These are phyloP conservation scores for Hydnomerulius pinastri DNA, from an alignment of 768 basidiomycete species.

Conservation along the genomic window DNA sequence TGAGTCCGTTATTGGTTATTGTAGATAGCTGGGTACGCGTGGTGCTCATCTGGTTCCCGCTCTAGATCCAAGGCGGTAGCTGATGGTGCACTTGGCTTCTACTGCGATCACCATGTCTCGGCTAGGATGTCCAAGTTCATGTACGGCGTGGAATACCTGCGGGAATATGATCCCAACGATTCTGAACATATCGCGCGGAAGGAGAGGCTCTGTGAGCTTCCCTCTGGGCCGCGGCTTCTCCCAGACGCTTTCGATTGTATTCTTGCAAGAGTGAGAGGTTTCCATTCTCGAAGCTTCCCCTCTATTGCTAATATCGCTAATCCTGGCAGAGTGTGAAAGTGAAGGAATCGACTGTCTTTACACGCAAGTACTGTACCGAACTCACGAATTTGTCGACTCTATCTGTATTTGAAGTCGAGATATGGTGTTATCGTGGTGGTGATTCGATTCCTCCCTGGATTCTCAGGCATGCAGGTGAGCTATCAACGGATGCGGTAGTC, in stretches of 20 bases:
- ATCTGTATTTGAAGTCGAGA: conserved; percentile 80
- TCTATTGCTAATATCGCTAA: conserved; percentile 10
- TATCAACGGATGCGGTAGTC: neutral
- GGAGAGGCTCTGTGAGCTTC: conserved; percentile 70
- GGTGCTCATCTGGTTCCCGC: conserved; percentile 3
- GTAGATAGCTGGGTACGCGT: neutral
- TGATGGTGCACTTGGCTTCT: conserved; percentile 82
- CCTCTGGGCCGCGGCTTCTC: conserved; percentile 74
- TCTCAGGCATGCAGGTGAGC: conserved; percentile 48
- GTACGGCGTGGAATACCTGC: conserved; percentile 81
- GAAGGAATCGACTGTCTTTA: conserved; percentile 80
- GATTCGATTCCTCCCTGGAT: conserved; percentile 76
- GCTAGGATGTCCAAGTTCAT: conserved; percentile 79
- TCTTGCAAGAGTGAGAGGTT: conserved; percentile 58
- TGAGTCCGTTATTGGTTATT: conserved; percentile 34
- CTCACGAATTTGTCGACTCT: conserved; percentile 74
- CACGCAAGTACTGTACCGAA: conserved; percentile 81
- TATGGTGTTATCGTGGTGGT: conserved; percentile 84
- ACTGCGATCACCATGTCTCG: conserved; percentile 82
- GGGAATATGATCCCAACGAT: conserved; percentile 65
- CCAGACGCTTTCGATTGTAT: conserved; percentile 86
- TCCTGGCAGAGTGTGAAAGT: conserved; percentile 62
- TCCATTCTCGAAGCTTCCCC: conserved; percentile 1
- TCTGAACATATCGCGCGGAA: conserved; percentile 65
- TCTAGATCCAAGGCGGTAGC: conserved; percentile 83